Evolutionary conservation across 2,329 filamentous ascomycete genomes (phyloP).

Genomic region (Ceratocystis cubensis): DNA sequence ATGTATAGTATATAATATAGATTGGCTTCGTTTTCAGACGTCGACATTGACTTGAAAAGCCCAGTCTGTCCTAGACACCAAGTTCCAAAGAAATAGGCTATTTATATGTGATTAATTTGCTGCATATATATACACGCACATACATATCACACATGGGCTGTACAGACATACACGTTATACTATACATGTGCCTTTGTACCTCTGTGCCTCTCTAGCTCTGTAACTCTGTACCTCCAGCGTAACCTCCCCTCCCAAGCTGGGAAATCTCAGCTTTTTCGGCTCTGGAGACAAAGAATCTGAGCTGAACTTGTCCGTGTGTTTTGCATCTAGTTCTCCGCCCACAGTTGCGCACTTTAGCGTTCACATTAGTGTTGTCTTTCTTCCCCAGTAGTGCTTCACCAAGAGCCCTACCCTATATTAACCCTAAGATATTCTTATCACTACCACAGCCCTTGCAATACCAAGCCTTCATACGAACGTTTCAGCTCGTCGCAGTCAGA

Average conservation of each 20-base stretch:
- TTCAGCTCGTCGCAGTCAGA: neutral
- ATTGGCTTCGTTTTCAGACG: too few relatives aligned
- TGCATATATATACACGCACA: too few relatives aligned
- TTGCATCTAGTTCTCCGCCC: too few relatives aligned
- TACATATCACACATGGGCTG: too few relatives aligned
- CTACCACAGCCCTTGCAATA: neutral
- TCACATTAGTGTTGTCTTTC: too few relatives aligned
- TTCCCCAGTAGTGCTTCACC: too few relatives aligned
- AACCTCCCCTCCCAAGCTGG: neutral
- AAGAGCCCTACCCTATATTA: neutral
- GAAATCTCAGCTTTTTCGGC: slow-evolving; percentile 1
- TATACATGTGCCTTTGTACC: neutral
- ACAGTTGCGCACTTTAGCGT: too few relatives aligned
- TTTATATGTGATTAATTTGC: too few relatives aligned
- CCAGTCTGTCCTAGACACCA: neutral
- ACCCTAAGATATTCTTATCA: neutral
- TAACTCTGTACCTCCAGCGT: neutral
- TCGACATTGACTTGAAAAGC: too few relatives aligned
- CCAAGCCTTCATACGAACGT: neutral
- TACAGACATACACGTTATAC: neutral
- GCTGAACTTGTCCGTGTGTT: neutral
- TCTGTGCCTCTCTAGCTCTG: neutral
- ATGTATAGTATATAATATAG: too few relatives aligned
- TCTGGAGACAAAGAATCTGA: neutral
- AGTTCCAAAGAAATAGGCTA: neutral